Base-by-base conservation (phyloP, 768 basidiomycete genomes). In the Cystofilobasidium ferigula region DNA sequence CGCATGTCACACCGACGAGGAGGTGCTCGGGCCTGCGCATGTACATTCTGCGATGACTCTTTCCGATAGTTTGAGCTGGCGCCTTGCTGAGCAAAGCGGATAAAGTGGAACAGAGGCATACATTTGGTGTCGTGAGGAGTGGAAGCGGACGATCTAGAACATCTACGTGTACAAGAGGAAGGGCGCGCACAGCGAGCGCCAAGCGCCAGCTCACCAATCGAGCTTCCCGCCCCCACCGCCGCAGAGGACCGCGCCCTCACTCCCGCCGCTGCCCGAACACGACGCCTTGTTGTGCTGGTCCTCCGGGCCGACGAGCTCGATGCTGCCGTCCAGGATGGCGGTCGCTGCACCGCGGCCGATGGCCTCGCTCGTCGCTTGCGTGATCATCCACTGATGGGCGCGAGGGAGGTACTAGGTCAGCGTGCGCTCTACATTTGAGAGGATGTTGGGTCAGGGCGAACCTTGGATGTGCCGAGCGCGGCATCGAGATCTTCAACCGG, bases 381-480 rank as follows among this genome's bases (percentile, higher is more conserved):
- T 78, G 22, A 85, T 78, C 78, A 85, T 80, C 84, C 85, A 86
- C 71, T 26, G 13, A n/a, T 20, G 20, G 30, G 24, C 16, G 22
- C 8, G 38, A 42, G 57, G 26, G 13, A n/a, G 16, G 12, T n/a
- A n/a, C n/a, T n/a, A n/a, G n/a, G n/a, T n/a, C n/a, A n/a, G n/a
- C n/a, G n/a, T n/a, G n/a, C n/a, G n/a, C n/a, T n/a, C n/a, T n/a
- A n/a, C n/a, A n/a, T n/a, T n/a, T n/a, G n/a, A n/a, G n/a, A n/a
- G n/a, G n/a, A 43, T 18, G 42, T 16, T 4, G 9, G 45, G 22
- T 12, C 22, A 24, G 22, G 24, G 7, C n/a, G 45, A 13, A 54
- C 51, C 40, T 82, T 83, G 28, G 78, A 78, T 5, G 82, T 85
- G 1, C 84, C 85, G 32, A 87, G 80, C n/a, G 83, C 78, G 0